Evolutionary conservation across 805 yeast species (phyloP), one percentile per base, ranked within the genome.

Genomic region (Nakazawaea siamensis): DNA sequence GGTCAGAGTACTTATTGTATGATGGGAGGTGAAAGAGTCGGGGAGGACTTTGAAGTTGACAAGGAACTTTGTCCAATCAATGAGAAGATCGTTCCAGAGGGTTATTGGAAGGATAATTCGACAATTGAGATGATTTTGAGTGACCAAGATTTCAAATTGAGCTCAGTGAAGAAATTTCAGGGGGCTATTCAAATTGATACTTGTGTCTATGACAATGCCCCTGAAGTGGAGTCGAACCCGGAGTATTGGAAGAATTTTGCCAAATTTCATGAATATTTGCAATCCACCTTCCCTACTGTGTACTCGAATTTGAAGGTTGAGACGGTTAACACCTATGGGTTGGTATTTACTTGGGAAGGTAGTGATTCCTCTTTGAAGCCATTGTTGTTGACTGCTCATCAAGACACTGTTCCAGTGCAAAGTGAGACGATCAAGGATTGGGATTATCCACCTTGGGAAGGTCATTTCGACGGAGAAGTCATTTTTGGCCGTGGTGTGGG

Each of bases 391-490:
- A 72, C 80, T 48, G 88, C 90, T 1, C 94, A 84, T 51, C 80
- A 73, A 52, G 94, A 83, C 48, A 84, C 79, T 4, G 94, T 84
- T 17, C 94, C 94, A 1, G 80, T 81, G 8, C 81, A 76, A 45
- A 51, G 55, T 11, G 70, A 66, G 20, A 72, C 84, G 0, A 54
- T 62, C 36, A 55, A 49, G 16, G 60, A 70, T 37, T 84, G 94
- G 94, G 57, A 58, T 1, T 63, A 73, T 49, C 77, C 76, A 9
- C 94, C 94, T 3, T 80, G 74, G 39, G 52, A 64, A 13, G 86
- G 81, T 12, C 60, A 68, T 46, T 82, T 61, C 49, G 94, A 85
- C 46, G 87, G 85, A 12, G 60, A 64, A 18, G 57, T 51, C 27
- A 46, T 86, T 4, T 82, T 75, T 70, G 95, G 95, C 2, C 68